phyloP scores from a whole-genome alignment of 2,329 filamentous ascomycete species.

The Fusarium torreyae region DNA sequence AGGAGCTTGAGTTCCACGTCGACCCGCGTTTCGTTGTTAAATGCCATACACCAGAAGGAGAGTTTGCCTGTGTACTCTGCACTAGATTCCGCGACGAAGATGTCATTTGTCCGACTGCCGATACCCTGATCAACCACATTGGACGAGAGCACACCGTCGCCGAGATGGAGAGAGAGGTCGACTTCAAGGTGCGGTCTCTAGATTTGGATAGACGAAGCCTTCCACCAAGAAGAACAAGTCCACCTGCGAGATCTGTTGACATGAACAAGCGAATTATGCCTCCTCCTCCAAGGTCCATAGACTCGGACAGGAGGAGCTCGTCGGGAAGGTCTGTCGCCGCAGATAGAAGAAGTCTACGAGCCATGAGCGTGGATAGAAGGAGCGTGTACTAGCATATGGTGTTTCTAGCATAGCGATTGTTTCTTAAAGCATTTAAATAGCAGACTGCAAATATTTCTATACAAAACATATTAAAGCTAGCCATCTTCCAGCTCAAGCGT shows the following conservation, averaged over 20 bases:
- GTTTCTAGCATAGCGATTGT: conserved; percentile 28
- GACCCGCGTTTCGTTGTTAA: conserved; percentile 46
- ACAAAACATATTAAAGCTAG: not conserved
- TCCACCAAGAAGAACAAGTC: not conserved
- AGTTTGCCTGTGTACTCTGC: conserved; percentile 46
- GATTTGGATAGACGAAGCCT: conserved; percentile 24
- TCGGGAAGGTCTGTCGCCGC: conserved; percentile 3
- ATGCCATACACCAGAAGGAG: conserved; percentile 44
- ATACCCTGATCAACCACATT: conserved; percentile 42
- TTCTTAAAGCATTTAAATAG: not conserved
- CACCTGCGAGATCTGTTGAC: not conserved
- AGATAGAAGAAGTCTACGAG: conserved; percentile 14
- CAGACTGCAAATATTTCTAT: not conserved
- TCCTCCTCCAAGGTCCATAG: conserved; percentile 1
- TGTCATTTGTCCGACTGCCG: conserved; percentile 37
- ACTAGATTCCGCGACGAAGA: conserved; percentile 41
- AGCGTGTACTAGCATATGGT: conserved; percentile 16
- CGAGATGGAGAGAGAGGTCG: conserved; percentile 44
- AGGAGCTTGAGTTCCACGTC: conserved; percentile 45
- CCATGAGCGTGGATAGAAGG: conserved; percentile 29
- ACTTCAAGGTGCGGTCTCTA: conserved; percentile 36
- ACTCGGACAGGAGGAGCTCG: not conserved
- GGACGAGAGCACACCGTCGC: conserved; percentile 34
- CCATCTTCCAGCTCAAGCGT: not conserved
- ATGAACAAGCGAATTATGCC: conserved; percentile 21